Base-by-base conservation (phyloP, 2,329 filamentous ascomycete species). In the Cryphonectria japonica region DNA sequence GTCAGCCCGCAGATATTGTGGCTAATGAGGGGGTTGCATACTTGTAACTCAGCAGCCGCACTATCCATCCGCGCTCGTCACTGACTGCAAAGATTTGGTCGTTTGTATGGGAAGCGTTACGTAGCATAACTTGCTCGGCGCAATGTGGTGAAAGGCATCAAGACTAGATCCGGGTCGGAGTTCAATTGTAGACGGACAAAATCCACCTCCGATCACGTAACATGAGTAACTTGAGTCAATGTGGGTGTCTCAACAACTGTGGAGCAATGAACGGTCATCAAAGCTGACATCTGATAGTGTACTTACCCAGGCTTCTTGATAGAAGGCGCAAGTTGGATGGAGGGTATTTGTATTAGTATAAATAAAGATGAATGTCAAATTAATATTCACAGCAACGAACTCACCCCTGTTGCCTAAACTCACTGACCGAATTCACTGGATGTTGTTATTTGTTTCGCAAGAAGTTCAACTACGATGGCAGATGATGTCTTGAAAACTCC, bases 401-500 rank as follows among this genome's bases (percentile, higher is more conserved):
- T 1, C 6, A 13, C 3, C n/a, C 7, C 2, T 26, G 4, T 26
- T 26, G 2, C 13, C 7, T 13, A 54, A 4, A n/a, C 4, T 54
- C 9, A 54, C n/a, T 26, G 50, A 5, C 26, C 14, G n/a, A 54
- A 54, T 14, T 14, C 9, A 26, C 50, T 26, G 26, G 11, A 11
- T 26, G 11, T 54, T n/a, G 50, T 14, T 11, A 54, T 14, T 13
- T 13, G 8, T 26, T 9, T 3, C 13, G 26, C n/a, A n/a, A 26
- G 22, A 52, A 54, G 50, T 26, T 54, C 7, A n/a, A 54, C 50
- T 54, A 13, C n/a, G 22, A 54, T 54, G 50, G 50, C 50, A n/a
- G n/a, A 13, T 26, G 26, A 54, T 26, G 14, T 54, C 50, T 43
- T 68, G 1, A 46, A 68, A 26, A 68, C 66, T 37, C 66, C 66